Conservation (phyloP, 805 yeast genomes). For the Middelhovenomyces tepae region DNA sequence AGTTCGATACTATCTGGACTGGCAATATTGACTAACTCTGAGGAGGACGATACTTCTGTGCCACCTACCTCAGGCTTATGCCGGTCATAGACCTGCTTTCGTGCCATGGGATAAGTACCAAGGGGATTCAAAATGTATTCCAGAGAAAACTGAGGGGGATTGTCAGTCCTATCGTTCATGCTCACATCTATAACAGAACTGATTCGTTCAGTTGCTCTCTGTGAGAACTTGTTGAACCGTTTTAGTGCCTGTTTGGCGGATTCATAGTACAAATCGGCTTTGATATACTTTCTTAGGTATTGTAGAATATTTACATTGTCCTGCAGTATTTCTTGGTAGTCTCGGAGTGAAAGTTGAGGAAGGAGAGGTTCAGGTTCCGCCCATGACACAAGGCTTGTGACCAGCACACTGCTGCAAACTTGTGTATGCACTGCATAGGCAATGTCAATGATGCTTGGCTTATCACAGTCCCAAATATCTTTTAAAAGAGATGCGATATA, state of each 20-base stretch:
- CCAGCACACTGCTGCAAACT: conserved; percentile 9
- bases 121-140: conserved; percentile 14
- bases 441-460: conserved; percentile 6
- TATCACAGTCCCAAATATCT: conserved; percentile 2
- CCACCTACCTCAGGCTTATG: conserved; percentile 11
- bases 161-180: not conserved
- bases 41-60: too few species aligned
- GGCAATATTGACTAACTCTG: too few species aligned
- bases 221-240: not conserved
- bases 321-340: conserved; percentile 3
- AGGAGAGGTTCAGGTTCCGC: conserved; percentile 3
- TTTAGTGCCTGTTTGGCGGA: conserved; percentile 5
- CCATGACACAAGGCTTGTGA: conserved; percentile 10
- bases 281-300: conserved; percentile 3
- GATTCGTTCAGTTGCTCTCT: too few species aligned
- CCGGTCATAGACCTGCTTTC: conserved; percentile 8
- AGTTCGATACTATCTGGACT: too few species aligned
- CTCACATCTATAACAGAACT: not conserved
- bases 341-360: not conserved
- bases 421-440: conserved; percentile 8
- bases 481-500: conserved; percentile 1
- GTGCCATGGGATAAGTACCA: conserved; percentile 13
- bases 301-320: conserved; percentile 3
- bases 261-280: conserved; percentile 7
- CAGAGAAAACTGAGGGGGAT: conserved; percentile 13